Evolutionary conservation across 345 rosid species (phyloP).

Genomic region (sweet orange (Citrus sinensis)): DNA sequence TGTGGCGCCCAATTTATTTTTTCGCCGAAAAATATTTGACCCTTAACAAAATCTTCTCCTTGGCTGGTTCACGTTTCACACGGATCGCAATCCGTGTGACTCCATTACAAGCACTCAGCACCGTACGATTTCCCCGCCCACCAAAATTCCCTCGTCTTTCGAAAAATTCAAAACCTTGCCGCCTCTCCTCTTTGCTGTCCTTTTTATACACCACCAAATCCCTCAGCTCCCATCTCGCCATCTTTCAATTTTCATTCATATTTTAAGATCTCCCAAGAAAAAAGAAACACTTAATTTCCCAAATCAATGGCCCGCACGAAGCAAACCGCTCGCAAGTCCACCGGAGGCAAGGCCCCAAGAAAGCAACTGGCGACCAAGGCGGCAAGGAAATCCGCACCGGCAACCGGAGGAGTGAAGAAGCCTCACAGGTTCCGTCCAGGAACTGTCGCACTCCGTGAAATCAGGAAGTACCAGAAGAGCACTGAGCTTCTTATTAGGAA

Average conservation of each 20-base stretch:
- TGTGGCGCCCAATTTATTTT: neutral
- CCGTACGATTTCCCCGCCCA: neutral
- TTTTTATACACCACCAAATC: neutral
- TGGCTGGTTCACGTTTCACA: neutral
- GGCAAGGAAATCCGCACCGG: constrained; percentile 52
- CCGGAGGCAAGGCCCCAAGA: constrained; percentile 57
- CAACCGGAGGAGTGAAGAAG: constrained; percentile 61
- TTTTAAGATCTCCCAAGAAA: neutral
- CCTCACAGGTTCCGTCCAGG: constrained; percentile 59
- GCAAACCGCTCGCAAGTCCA: constrained; percentile 55
- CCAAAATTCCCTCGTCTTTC: neutral
- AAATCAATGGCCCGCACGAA: constrained; percentile 51
- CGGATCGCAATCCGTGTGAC: neutral
- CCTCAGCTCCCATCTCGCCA: neutral
- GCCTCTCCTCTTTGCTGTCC: neutral
- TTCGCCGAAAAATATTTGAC: neutral
- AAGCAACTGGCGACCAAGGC: constrained; percentile 55
- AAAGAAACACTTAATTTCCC: too few species aligned
- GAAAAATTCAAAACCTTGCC: neutral
- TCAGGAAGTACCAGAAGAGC: constrained; percentile 54
- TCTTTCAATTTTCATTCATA: neutral
- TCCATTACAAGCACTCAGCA: neutral
- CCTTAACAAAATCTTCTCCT: neutral
- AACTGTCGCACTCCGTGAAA: constrained; percentile 49
- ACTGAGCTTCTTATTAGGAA: constrained; percentile 51